Conservation (phyloP, 148 eudicot genomes). For the Camellia granthamiana region DNA sequence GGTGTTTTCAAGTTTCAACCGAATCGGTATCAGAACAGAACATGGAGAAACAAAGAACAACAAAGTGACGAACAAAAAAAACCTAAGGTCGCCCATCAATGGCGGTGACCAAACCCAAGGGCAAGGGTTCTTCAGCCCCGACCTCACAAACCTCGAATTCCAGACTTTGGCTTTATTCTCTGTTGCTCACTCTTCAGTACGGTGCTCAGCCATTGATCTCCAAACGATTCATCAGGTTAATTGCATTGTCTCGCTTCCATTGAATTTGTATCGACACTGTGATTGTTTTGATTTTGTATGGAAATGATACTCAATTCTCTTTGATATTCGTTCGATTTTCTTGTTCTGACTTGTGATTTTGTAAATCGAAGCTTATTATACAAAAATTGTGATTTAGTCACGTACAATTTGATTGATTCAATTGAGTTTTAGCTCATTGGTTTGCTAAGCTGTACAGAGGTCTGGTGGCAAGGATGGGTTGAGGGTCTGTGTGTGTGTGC, state of each 20-base stretch:
- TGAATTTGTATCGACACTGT: neutral
- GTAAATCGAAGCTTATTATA: too few relatives aligned
- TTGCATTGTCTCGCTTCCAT: neutral
- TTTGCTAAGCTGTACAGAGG: too few relatives aligned
- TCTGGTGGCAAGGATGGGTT: too few relatives aligned
- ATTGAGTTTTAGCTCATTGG: neutral
- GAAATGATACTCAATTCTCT: neutral
- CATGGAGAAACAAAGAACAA: neutral
- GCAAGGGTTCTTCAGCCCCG: neutral
- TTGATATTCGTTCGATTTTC: neutral
- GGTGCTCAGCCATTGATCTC: conserved; percentile 30
- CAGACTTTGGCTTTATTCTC: conserved; percentile 16
- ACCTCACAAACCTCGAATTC: conserved; percentile 2
- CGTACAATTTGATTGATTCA: neutral
- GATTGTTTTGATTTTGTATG: neutral
- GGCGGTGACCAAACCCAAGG: conserved; percentile 19
- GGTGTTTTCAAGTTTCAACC: too few relatives aligned
- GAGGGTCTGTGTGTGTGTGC: too few relatives aligned
- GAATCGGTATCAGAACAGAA: neutral
- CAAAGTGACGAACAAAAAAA: neutral
- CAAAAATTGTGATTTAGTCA: neutral
- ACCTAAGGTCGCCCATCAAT: conserved; percentile 14
- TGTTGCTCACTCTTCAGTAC: conserved; percentile 22
- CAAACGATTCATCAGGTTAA: conserved; percentile 24
- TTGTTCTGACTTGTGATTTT: neutral